Evolutionary conservation across 441 rosid species (phyloP), one percentile per base, ranked within the genome.

Genomic region (Gossypium trilobum): DNA sequence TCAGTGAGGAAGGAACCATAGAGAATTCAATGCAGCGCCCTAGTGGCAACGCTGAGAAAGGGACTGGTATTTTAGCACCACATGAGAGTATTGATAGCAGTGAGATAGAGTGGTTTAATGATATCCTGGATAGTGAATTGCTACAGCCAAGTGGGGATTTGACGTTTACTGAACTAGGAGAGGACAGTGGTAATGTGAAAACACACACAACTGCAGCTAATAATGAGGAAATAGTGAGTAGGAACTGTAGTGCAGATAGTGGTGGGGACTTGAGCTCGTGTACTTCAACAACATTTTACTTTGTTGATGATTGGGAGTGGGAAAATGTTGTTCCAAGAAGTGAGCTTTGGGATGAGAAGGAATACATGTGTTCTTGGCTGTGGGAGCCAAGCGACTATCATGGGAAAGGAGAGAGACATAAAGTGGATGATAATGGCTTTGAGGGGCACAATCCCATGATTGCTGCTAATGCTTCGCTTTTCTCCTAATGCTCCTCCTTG

Each of bases 221-320:
- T n/a, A 46, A 16, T 4, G 73, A 68, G 11, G 77, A 75, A 23
- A 8, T 11, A 11, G 42, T 50, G 3, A 20, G 33, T 20, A 73
- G 19, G 6, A 31, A 56, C 71, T 64, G 74, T 1, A 77, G 60
- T 29, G 65, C 59, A 13, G 80, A 66, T 10, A 6, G 52, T 85
- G 75, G 82, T 20, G 14, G 65, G 2, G 82, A 70, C 11, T 70
- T 58, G 75, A 16, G 75, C 4, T 79, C 84, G 9, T 74, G 72
- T 42, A 79, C 83, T 33, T 74, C 83, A 3, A 72, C 74, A 14
- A 73, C 71, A 1, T 79, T 88, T 1, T 75, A 77, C 64, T 66
- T 83, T 9, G 81, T 83, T 51, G 70, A 69, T 36, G 66, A 86
- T 50, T 83, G 87, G 92, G 83, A 78, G n/a, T 85, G 88, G 89